Conservation (phyloP, 345 rosid genomes). For the Heritiera fomes region DNA sequence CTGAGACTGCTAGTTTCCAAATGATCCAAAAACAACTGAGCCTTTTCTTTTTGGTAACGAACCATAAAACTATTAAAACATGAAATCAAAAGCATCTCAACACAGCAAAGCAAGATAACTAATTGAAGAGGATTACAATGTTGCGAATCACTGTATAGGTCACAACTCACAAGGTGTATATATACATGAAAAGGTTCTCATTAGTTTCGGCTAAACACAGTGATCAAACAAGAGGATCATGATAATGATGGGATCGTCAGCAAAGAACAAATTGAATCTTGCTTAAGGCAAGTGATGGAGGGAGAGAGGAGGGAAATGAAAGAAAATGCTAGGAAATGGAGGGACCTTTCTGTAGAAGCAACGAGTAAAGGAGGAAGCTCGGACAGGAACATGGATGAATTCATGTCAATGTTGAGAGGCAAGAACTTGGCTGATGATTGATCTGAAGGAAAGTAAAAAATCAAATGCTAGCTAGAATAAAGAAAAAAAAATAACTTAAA, state of each 20-base stretch:
- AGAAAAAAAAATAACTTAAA: not conserved
- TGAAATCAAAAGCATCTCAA: not conserved
- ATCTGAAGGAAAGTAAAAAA: too few relatives aligned
- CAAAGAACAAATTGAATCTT: conserved; percentile 28
- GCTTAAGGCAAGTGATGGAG: conserved; percentile 37
- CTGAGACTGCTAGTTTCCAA: not conserved
- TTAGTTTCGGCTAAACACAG: not conserved
- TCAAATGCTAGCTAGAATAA: too few relatives aligned
- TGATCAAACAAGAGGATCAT: not conserved
- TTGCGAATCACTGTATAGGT: not conserved
- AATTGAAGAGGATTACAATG: not conserved
- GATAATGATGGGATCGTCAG: conserved; percentile 14
- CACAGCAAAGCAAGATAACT: not conserved
- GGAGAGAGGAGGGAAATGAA: conserved; percentile 30
- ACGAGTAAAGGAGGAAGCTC: too few relatives aligned
- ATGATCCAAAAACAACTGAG: not conserved
- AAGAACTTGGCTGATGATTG: too few relatives aligned
- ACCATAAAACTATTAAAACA: too few relatives aligned
- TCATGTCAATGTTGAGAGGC: too few relatives aligned
- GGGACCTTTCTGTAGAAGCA: too few relatives aligned
- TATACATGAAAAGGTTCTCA: not conserved
- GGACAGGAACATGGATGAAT: too few relatives aligned
- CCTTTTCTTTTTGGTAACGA: not conserved
- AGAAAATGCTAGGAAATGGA: too few relatives aligned
- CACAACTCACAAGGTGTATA: not conserved